Evolutionary conservation across 225 moss, liverwort and hornwort genomes (phyloP), one percentile per base, ranked within the genome.

Genomic region (Bryoerythrophyllum caledonicum): DNA sequence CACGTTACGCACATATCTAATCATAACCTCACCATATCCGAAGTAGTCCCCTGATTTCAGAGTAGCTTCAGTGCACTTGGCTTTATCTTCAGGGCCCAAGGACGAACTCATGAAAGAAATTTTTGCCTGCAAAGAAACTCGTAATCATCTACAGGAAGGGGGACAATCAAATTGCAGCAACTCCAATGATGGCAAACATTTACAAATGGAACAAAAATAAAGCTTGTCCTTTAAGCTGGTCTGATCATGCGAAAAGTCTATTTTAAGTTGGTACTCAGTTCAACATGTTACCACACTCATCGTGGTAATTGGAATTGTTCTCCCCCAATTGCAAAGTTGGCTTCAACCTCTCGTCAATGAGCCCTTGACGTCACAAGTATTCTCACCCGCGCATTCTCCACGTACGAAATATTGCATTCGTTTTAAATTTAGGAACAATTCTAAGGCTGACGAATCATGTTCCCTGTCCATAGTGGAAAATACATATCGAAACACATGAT

Each of bases 31-130:
- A 84, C 80, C 77, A 63, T 58, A 76, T 77, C 84, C 80, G 14
- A 84, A 80, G 59, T 81, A 74, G 63, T 84, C 77, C 49, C 80
- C 84, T 21, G 76, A 57, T 70, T 74, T 77, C 63, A 80, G 76
- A 37, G 62, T 72, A 44, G 65, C 71, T 35, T 54, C 38, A 62
- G 59, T 57, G 57, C 63, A 69, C 28, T 37, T 44, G 41, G 41
- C 10, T 14, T 68, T 26, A 51, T 67, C 77, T 57, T 54, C 68
- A 57, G 38, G 27, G 58, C 19, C 40, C 60, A 44, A 41, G 20
- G 60, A n/a, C 20, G 12, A 71, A 44, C 60, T 80, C 57, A 77
- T 48, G n/a, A 43, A 44, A 40, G 77, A 76, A 27, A 74, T 77
- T 68, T 84, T 76, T 60, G 77, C 84, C 84, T 84, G 77, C 66